Base-by-base conservation (phyloP, 2,329 filamentous ascomycete genomes). In the Aureobasidium namibiae region DNA sequence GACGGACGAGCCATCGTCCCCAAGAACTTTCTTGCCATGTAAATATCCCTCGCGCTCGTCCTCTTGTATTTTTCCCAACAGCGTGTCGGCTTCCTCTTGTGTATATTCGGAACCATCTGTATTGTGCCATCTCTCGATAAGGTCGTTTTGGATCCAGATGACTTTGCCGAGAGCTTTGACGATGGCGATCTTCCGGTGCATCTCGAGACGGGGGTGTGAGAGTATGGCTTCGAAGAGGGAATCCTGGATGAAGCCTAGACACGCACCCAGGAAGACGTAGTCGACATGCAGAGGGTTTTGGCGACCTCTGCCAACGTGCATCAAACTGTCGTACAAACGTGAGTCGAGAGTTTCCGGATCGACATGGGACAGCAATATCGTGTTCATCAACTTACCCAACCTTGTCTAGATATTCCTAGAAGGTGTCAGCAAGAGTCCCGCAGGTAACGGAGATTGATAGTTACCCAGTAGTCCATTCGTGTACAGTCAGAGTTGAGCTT, bases 91-190 rank as follows among this genome's bases (percentile, higher is more conserved):
- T 45, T 52, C 48, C 16, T 54, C 26, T 36, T 53, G 24, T 2
- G 9, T 5, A 14, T 48, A 56, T 14, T 60, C 59, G n/a, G 31
- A 14, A 16, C 59, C 59, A n/a, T 60, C 59, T 24, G 49, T 45
- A 11, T 41, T 46, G 42, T 90, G 88, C 86, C 88, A 92, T 70
- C 87, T 88, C n/a, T 88, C 87, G 70, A 92, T 89, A 31, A 92
- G 78, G 71, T 92, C 89, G 69, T 92, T 92, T 73, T 92, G 89
- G 65, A 92, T 91, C 88, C 89, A 92, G 64, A 92, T 86, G 26
- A 92, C 85, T 71, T 94, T 92, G 63, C 84, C 84, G 23, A 92
- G 77, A 0, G 89, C 89, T 69, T 87, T 88, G 48, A 92, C 80
- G 4, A 92, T 79, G 23, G 82, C 85, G 18, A 87, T 85, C 74